A percentile compares a stretch with the other conserved stretches of the same genome.
Evolutionary conservation across 495 filamentous ascomycete species (phyloP).

Genomic region (Tuber brumale): DNA sequence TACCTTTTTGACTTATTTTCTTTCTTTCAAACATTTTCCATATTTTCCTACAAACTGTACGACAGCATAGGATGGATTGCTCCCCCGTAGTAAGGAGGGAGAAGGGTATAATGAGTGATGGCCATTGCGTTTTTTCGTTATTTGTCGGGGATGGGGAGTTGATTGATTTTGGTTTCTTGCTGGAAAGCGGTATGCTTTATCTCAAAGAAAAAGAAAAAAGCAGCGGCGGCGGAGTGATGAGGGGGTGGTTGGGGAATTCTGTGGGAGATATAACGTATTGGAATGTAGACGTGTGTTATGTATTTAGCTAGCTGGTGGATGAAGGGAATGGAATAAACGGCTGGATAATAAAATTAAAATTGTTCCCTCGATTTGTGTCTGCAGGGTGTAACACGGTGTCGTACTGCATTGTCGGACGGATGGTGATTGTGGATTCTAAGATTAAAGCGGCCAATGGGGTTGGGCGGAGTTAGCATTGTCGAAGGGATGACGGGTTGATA

Average conservation of each 20-base stretch:
- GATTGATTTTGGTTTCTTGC: conserved; percentile 25
- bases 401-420: background rate
- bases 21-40: background rate
- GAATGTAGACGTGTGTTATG: conserved; percentile 6
- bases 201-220: conserved; percentile 26
- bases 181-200: conserved; percentile 22
- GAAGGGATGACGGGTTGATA: background rate
- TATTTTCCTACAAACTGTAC: background rate
- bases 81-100: background rate
- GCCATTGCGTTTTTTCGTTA: background rate
- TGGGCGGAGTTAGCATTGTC: background rate
- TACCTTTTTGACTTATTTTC: background rate
- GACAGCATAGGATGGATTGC: background rate
- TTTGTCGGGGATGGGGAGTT: conserved; percentile 8
- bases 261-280: background rate
- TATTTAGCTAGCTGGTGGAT: background rate
- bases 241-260: background rate
- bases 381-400: background rate
- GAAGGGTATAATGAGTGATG: conserved; percentile 34
- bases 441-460: background rate
- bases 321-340: background rate
- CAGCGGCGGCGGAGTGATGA: background rate
- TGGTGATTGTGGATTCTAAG: background rate
- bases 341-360: background rate
- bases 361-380: background rate